A percentile compares a stretch with the other conserved stretches of the same genome.
Conservation (phyloP, 768 basidiomycete species). For the Infundibulicybe gibba region DNA sequence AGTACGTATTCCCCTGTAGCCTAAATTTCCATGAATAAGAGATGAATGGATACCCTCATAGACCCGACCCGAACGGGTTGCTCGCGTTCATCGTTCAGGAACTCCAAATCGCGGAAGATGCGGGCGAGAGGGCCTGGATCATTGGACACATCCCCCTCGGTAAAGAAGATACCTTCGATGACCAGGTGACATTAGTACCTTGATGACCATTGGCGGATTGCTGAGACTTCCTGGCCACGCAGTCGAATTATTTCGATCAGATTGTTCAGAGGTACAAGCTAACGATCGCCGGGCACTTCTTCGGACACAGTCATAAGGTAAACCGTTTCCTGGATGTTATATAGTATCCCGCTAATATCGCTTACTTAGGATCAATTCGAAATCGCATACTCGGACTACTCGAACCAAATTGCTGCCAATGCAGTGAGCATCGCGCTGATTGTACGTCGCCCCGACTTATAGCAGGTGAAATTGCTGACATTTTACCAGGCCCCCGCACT, state of each 20-base stretch:
- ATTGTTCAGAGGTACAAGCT: constrained; percentile 55
- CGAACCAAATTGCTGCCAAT: constrained; percentile 35
- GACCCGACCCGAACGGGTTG: constrained; percentile 59
- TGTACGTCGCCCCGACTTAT: constrained; percentile 5
- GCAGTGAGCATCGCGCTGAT: constrained; percentile 47
- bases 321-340: not conserved
- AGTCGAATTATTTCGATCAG: constrained; percentile 66
- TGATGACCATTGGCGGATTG: not conserved
- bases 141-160: constrained; percentile 59
- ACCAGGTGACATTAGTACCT: constrained; percentile 35
- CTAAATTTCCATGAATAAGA: not conserved
- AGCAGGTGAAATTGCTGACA: no score
- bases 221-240: not conserved
- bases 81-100: constrained; percentile 49
- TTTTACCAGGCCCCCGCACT: constrained; percentile 35
- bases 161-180: constrained; percentile 40
- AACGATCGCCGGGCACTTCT: constrained; percentile 59
- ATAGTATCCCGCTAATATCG: not conserved
- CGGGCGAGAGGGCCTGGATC: constrained; percentile 59
- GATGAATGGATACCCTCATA: constrained; percentile 7
- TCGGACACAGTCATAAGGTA: constrained; percentile 54
- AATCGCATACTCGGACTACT: constrained; percentile 55
- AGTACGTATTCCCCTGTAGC: constrained; percentile 25
- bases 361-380: constrained; percentile 50
- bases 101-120: constrained; percentile 57